phyloP scores from a whole-genome alignment of 805 yeast species.

The Ogataea siamensis region DNA sequence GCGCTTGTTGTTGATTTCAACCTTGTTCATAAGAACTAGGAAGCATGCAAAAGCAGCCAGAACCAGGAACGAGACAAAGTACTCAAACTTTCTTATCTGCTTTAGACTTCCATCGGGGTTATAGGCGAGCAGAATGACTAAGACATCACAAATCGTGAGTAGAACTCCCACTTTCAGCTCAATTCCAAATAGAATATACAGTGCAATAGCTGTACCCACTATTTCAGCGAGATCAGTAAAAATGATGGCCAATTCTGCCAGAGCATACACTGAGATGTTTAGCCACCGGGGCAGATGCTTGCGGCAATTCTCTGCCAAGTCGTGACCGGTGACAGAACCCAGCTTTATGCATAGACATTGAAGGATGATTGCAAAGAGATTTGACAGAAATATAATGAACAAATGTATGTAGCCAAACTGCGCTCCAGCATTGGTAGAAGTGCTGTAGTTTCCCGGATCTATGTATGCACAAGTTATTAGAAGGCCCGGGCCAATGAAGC shows the following conservation, averaged over 20 bases:
- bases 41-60: constrained; percentile 75
- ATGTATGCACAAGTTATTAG: constrained; percentile 88
- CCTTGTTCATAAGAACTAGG: constrained; percentile 61
- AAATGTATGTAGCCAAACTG: constrained; percentile 69
- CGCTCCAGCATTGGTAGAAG: constrained; percentile 89
- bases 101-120: constrained; percentile 73
- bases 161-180: constrained; percentile 76
- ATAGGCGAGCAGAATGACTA: constrained; percentile 75
- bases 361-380: constrained; percentile 76
- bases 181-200: constrained; percentile 70
- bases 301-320: constrained; percentile 82
- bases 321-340: constrained; percentile 88
- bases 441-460: constrained; percentile 92
- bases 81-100: constrained; percentile 74
- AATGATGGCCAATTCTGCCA: constrained; percentile 84
- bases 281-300: constrained; percentile 65
- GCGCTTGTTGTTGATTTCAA: constrained; percentile 50
- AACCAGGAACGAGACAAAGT: constrained; percentile 69
- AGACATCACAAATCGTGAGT: constrained; percentile 77
- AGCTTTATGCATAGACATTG: constrained; percentile 82
- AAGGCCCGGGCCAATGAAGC: constrained; percentile 84
- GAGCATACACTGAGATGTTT: constrained; percentile 58
- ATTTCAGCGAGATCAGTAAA: constrained; percentile 95
- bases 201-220: constrained; percentile 86
- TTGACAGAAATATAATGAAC: constrained; percentile 72